Evolutionary conservation across 2,329 filamentous ascomycete species (phyloP).

Genomic region (Paraphoma sp.): DNA sequence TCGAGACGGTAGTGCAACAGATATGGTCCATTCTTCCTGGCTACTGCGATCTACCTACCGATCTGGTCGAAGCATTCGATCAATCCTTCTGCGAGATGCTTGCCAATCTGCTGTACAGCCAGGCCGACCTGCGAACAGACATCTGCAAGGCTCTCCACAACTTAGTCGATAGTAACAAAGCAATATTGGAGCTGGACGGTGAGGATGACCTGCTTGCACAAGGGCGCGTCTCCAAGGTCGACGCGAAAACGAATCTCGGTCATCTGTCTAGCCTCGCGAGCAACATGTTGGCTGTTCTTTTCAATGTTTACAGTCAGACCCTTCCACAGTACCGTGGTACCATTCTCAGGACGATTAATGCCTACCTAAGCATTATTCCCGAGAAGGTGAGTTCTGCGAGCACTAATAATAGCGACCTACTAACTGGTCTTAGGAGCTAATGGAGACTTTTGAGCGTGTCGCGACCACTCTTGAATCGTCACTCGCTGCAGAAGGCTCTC

Average conservation of each 20-base stretch:
- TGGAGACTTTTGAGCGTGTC: conserved; percentile 87
- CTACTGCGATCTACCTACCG: conserved; percentile 91
- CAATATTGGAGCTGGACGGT: conserved; percentile 72
- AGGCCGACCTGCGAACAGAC: conserved; percentile 84
- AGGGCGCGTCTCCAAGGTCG: conserved; percentile 75
- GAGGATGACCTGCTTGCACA: conserved; percentile 78
- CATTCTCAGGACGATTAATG: conserved; percentile 93
- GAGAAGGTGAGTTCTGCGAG: conserved; percentile 45
- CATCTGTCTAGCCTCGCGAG: conserved; percentile 80
- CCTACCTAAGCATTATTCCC: conserved; percentile 88
- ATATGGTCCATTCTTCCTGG: conserved; percentile 94
- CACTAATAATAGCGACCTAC: too few relatives aligned
- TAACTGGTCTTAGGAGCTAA: conserved; percentile 64
- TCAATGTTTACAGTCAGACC: conserved; percentile 98
- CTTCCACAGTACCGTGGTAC: conserved; percentile 89
- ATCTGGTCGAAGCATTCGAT: conserved; percentile 75
- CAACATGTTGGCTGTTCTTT: conserved; percentile 94
- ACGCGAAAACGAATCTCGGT: conserved; percentile 80
- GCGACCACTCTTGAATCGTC: conserved; percentile 81
- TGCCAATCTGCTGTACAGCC: conserved; percentile 90
- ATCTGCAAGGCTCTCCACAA: conserved; percentile 86
- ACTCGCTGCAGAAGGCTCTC: conserved; percentile 64
- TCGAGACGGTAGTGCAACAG: conserved; percentile 93
- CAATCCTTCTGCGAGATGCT: conserved; percentile 88
- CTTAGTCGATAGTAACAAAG: conserved; percentile 89